phyloP scores from a whole-genome alignment of 2,329 filamentous ascomycete species.

The Scolecobasidium constrictum region DNA sequence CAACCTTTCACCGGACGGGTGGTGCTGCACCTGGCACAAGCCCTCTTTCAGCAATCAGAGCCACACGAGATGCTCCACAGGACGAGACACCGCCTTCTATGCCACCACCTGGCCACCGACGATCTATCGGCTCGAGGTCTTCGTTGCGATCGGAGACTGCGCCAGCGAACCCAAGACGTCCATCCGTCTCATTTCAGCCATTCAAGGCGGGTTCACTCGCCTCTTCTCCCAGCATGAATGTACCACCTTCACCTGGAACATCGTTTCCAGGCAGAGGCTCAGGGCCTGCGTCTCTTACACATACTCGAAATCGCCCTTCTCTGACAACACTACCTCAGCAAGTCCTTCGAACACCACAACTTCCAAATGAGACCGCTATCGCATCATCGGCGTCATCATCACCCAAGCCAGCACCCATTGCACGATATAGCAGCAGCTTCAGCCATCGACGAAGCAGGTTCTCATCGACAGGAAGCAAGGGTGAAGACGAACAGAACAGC shows the following conservation, averaged over 20 bases:
- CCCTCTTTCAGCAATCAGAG: conserved; percentile 32
- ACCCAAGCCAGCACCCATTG: conserved; percentile 66
- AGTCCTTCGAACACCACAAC: conserved; percentile 55
- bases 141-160: conserved; percentile 41
- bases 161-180: conserved; percentile 48
- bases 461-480: conserved; percentile 64
- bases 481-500: conserved; percentile 63
- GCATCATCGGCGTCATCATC: conserved; percentile 62
- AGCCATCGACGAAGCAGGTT: conserved; percentile 69
- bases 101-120: conserved; percentile 35
- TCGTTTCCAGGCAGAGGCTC: conserved; percentile 21
- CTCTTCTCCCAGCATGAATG: conserved; percentile 57
- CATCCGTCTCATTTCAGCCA: conserved; percentile 83
- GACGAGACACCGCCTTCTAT: conserved; percentile 40
- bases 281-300: conserved; percentile 16
- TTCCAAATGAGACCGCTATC: conserved; percentile 48
- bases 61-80: conserved; percentile 22
- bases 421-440: conserved; percentile 89
- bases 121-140: conserved; percentile 36
- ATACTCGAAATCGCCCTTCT: conserved; percentile 59
- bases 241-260: conserved; percentile 43
- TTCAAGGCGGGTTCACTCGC: conserved; percentile 97
- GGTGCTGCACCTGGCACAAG: conserved; percentile 67
- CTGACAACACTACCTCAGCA: conserved; percentile 64
- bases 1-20: conserved; percentile 74